A percentile compares a stretch with the other conserved stretches of the same genome.
These are phyloP conservation scores for Massarina eburnea DNA, from an alignment of 2,329 filamentous ascomycete genomes.

Conservation along the genomic window DNA sequence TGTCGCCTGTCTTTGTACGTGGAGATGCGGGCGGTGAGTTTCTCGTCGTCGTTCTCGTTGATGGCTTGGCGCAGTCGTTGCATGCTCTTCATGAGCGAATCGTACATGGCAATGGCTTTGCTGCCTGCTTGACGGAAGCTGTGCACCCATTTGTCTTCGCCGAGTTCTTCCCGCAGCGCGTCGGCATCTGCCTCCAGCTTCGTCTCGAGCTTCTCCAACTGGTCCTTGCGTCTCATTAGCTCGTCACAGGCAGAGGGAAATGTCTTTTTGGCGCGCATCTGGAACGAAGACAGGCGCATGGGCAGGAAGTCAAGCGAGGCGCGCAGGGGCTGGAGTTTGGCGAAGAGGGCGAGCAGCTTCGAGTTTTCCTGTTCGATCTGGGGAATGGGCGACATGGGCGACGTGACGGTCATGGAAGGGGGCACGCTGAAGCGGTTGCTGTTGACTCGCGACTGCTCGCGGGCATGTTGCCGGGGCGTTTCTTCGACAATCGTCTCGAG, in stretches of 20 bases:
- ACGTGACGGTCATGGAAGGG: constrained; percentile 59
- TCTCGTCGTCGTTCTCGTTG: constrained; percentile 72
- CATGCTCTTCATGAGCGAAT: constrained; percentile 87
- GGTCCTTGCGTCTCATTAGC: constrained; percentile 71
- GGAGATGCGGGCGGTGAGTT: constrained; percentile 67
- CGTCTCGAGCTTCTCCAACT: constrained; percentile 82
- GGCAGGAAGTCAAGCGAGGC: constrained; percentile 94
- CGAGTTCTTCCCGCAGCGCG: constrained; percentile 82
- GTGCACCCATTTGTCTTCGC: constrained; percentile 93
- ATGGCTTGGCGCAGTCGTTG: constrained; percentile 78
- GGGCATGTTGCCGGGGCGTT: constrained; percentile 64
- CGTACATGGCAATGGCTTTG: constrained; percentile 95
- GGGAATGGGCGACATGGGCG: constrained; percentile 60
- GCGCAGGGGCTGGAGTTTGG: constrained; percentile 89
- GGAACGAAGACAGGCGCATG: constrained; percentile 88
- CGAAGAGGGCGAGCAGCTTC: constrained; percentile 84
- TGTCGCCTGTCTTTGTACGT: constrained; percentile 93
- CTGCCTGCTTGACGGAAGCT: constrained; percentile 91
- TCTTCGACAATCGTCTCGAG: constrained; percentile 93
- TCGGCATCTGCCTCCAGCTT: constrained; percentile 90
- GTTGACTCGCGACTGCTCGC: constrained; percentile 53
- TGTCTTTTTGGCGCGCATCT: constrained; percentile 70
- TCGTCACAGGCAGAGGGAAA: constrained; percentile 94
- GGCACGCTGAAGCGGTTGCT: constrained; percentile 71
- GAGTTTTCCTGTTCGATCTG: constrained; percentile 75